These are phyloP conservation scores for Candida easanensis DNA, from an alignment of 805 yeast species.

Conservation along the genomic window DNA sequence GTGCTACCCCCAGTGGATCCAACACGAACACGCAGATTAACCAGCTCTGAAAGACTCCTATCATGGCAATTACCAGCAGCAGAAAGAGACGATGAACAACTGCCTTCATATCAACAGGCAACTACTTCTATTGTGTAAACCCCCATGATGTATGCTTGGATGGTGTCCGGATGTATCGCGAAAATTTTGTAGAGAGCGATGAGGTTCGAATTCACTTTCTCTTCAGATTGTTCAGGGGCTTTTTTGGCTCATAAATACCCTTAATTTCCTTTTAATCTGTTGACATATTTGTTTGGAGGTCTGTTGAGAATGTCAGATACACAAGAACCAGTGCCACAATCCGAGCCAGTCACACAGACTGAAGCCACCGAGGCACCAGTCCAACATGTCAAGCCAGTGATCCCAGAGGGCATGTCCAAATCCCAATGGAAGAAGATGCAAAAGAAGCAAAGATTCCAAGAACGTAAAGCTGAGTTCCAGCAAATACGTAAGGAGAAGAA, in stretches of 20 bases:
- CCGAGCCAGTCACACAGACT: too few relatives aligned
- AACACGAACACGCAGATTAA: neutral
- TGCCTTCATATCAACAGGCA: conserved; percentile 4
- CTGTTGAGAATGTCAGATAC: too few relatives aligned
- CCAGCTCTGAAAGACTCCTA: neutral
- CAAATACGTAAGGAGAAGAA: conserved; percentile 54
- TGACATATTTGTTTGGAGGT: too few relatives aligned
- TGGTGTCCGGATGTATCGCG: conserved; percentile 1
- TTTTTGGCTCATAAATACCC: too few relatives aligned
- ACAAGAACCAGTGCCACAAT: too few relatives aligned
- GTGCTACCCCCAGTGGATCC: conserved; percentile 4
- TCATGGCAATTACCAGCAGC: neutral
- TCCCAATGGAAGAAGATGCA: conserved; percentile 77
- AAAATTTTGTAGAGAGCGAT: neutral
- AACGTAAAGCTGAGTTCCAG: conserved; percentile 57
- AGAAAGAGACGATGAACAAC: conserved; percentile 1
- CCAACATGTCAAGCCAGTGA: conserved; percentile 24
- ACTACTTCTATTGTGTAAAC: neutral
- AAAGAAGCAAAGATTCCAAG: conserved; percentile 57
- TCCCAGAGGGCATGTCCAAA: conserved; percentile 88
- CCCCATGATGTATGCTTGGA: too few relatives aligned
- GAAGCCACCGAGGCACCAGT: too few relatives aligned
- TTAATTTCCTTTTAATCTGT: too few relatives aligned
- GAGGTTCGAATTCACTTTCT: too few relatives aligned
- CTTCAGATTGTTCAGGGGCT: too few relatives aligned